A percentile compares a stretch with the other conserved stretches of the same genome.
phyloP scores from a whole-genome alignment of 768 basidiomycete species.

The Clitopilus hobsonii region DNA sequence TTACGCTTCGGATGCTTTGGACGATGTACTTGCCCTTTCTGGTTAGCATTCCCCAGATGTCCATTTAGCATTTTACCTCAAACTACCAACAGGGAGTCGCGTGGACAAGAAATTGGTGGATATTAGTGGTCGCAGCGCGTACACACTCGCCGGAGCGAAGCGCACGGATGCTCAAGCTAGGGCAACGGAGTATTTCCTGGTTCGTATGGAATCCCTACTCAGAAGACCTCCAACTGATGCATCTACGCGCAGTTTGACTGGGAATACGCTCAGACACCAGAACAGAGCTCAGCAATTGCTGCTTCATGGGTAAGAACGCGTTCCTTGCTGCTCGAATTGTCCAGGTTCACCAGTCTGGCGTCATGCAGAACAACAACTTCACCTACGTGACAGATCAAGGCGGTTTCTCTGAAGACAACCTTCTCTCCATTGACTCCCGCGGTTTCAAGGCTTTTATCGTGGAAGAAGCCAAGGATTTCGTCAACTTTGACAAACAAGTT shows the following conservation, averaged over 20 bases:
- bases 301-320: conserved; percentile 48
- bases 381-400: conserved; percentile 48
- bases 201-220: conserved; percentile 17
- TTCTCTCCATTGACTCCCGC: conserved; percentile 53
- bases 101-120: conserved; percentile 47
- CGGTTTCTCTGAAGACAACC: conserved; percentile 53
- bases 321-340: neutral
- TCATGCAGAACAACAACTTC: conserved; percentile 55
- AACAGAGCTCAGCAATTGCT: conserved; percentile 61
- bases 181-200: conserved; percentile 56
- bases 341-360: conserved; percentile 1
- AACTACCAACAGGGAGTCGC: conserved; percentile 32
- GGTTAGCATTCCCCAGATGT: conserved; percentile 27
- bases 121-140: conserved; percentile 47
- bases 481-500: conserved; percentile 37
- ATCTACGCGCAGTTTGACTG: conserved; percentile 28
- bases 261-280: conserved; percentile 58
- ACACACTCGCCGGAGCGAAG: conserved; percentile 43
- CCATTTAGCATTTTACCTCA: neutral
- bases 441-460: conserved; percentile 57
- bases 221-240: neutral
- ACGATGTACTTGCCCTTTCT: conserved; percentile 35
- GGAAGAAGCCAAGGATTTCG: conserved; percentile 51
- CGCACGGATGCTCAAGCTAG: conserved; percentile 39
- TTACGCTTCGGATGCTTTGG: conserved; percentile 33